Evolutionary conservation across 2,329 filamentous ascomycete genomes (phyloP).

Genomic region (Nigrograna mackinnonii): DNA sequence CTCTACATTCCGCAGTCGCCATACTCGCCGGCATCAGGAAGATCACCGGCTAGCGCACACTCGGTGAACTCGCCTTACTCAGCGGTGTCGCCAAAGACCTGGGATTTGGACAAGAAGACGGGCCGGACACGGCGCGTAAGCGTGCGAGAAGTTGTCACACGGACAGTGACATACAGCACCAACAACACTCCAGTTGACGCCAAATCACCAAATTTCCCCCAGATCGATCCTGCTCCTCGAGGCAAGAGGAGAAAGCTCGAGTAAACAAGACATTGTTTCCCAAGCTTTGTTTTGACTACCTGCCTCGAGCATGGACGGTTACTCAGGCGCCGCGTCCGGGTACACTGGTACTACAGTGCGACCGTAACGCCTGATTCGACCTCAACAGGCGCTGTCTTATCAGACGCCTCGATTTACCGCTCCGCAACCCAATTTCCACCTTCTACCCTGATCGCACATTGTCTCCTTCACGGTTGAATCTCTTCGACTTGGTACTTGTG

Average conservation of each 20-base stretch:
- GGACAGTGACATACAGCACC: conserved; percentile 85
- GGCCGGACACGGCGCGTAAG: conserved; percentile 63
- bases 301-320: conserved; percentile 25
- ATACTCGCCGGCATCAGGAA: conserved; percentile 61
- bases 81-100: conserved; percentile 76
- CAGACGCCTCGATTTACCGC: conserved; percentile 16
- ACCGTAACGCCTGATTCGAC: conserved; percentile 17
- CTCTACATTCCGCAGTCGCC: conserved; percentile 80
- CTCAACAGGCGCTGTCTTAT: conserved; percentile 21
- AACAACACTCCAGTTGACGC: conserved; percentile 50
- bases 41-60: conserved; percentile 56
- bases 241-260: conserved; percentile 85
- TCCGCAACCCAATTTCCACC: conserved; percentile 4
- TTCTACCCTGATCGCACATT: conserved; percentile 4
- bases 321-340: conserved; percentile 22
- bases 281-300: conserved; percentile 15
- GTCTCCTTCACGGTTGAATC: conserved; percentile 3
- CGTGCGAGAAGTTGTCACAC: conserved; percentile 89
- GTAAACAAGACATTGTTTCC: conserved; percentile 31
- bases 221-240: conserved; percentile 86
- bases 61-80: conserved; percentile 73
- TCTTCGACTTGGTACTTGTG: too few species aligned
- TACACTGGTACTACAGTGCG: too few species aligned
- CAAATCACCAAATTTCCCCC: conserved; percentile 47
- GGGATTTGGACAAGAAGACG: conserved; percentile 72